Evolutionary conservation across 352 stramenopile species (phyloP), one percentile per base, ranked within the genome.

Genomic region (Globisporangium sylvaticum): DNA sequence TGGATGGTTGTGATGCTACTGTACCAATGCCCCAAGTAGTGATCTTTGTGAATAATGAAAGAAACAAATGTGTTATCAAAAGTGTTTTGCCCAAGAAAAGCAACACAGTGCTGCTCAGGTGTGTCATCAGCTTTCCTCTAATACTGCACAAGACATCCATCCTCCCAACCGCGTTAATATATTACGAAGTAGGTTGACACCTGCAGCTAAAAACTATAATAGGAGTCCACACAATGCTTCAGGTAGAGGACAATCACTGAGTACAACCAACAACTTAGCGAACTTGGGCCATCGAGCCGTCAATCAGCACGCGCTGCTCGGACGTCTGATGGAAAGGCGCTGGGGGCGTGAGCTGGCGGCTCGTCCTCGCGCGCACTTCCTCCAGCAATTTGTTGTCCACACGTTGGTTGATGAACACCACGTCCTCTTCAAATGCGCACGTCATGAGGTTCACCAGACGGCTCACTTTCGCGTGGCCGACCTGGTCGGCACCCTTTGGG

Each of bases 391-490:
- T 24, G 61, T 60, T 66, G 22, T 66, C 61, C 7, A 29, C 24
- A 15, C 8, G 53, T 24, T 66, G 61, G 22, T 58, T 60, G 22
- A 66, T 37, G n/a, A 60, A 53, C 24, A n/a, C 18, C 12, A 53
- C 61, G 50, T 66, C 61, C 31, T 66, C 61, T 25, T 60, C 50
- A 25, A 66, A 66, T 7, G 48, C 50, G 9, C 34, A 60, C 27
- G 60, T 48, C 61, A 66, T 59, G 48, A 66, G 61, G 48, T 66
- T 32, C 61, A 59, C 50, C n/a, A 66, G 31, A 6, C 52, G 29
- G 9, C 54, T 27, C 18, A 55, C 48, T 27, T 15, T 42, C 14
- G 46, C 22, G 32, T 48, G 24, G 4, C 29, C 4, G 20, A 54
- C 48, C 12, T 66, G 2, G 12, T 25, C 61, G 1, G 4, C 22